Evolutionary conservation across 768 basidiomycete species (phyloP), one percentile per base, ranked within the genome.

Genomic region (Lepiota venenata): DNA sequence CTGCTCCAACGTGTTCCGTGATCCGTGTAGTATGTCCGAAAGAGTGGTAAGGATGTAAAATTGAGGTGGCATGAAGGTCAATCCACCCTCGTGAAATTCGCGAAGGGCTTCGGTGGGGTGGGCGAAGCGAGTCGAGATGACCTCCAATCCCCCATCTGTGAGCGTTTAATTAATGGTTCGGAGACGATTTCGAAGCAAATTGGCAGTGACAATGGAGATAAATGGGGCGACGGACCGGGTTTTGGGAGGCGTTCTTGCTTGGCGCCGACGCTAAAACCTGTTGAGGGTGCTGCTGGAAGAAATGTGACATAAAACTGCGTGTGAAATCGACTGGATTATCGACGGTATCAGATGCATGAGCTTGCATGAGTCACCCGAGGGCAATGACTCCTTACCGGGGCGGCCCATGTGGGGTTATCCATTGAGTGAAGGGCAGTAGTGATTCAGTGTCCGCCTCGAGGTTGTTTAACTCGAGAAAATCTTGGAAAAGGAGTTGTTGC

Each of bases 1-100:
- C 60, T 87, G 82, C 14, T 70, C 72, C 0, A 60, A 37, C 2
- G 79, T 81, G 55, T 69, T 79, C 47, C 56, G 49, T 6, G 65
- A 54, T 39, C 78, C 79, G 2, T 65, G 54, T 20, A 88, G 69
- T 32, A 88, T 71, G 29, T 72, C 73, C 3, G 81, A 73, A 36
- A 90, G 73, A 2, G 85, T 88, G 9, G 74, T 70, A 22, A 89
- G 66, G 48, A 90, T 76, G 64, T 90, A 90, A 62, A 77, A 85
- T 63, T 90, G 88, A 11, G 88, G 88, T 15, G 87, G 87, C 83
- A 88, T 83, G 42, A 88, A 73, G 3, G 72, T 72, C 55, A 88
- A 82, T 54, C 74, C 72, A 18, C 76, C 71, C 27, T 70, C 69
- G 16, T 63, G 66, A 62, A 79, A 83, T 63, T 83, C 82, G 1